Evolutionary conservation across 805 yeast species (phyloP).

Genomic region (Yarrowia sp.): DNA sequence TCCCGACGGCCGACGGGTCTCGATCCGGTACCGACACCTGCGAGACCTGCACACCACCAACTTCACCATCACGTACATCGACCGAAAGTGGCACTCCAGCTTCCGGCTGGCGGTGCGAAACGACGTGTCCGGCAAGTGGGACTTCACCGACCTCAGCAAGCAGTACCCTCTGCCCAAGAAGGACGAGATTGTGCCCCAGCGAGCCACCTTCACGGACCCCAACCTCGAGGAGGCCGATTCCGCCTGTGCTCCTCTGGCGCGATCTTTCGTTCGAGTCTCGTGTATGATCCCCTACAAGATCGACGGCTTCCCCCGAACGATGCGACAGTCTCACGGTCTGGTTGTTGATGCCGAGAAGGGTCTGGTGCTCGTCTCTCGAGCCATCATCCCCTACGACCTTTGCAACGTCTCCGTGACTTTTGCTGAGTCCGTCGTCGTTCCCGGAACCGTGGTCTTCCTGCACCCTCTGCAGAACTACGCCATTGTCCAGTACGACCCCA

Average conservation of each 20-base stretch:
- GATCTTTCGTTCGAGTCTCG: slow-evolving; percentile 70
- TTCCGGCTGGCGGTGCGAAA: slow-evolving; percentile 65
- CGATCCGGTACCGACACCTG: slow-evolving; percentile 70
- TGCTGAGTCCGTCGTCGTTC: slow-evolving; percentile 80
- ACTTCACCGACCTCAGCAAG: slow-evolving; percentile 46
- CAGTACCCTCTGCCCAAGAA: slow-evolving; percentile 54
- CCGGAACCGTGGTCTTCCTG: slow-evolving; percentile 75
- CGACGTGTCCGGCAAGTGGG: slow-evolving; percentile 59
- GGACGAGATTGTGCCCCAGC: slow-evolving; percentile 50
- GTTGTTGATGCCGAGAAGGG: slow-evolving; percentile 80
- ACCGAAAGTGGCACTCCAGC: slow-evolving; percentile 79
- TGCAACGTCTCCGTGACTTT: slow-evolving; percentile 73
- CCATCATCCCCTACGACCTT: slow-evolving; percentile 77
- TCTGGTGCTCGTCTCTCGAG: slow-evolving; percentile 72
- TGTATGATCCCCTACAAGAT: slow-evolving; percentile 64
- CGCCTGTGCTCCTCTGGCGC: slow-evolving; percentile 55
- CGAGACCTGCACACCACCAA: slow-evolving; percentile 75
- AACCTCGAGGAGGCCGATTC: slow-evolving; percentile 43
- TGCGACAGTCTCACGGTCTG: slow-evolving; percentile 68
- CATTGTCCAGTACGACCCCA: slow-evolving; percentile 76
- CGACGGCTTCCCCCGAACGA: slow-evolving; percentile 68
- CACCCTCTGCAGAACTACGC: slow-evolving; percentile 90
- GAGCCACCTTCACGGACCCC: slow-evolving; percentile 45
- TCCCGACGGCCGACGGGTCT: slow-evolving; percentile 72
- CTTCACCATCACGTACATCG: slow-evolving; percentile 65